Percentiles rank a stretch among this genome's conserved stretches.
Conservation (phyloP, 2,329 filamentous ascomycete species). For the Botrytis aclada region DNA sequence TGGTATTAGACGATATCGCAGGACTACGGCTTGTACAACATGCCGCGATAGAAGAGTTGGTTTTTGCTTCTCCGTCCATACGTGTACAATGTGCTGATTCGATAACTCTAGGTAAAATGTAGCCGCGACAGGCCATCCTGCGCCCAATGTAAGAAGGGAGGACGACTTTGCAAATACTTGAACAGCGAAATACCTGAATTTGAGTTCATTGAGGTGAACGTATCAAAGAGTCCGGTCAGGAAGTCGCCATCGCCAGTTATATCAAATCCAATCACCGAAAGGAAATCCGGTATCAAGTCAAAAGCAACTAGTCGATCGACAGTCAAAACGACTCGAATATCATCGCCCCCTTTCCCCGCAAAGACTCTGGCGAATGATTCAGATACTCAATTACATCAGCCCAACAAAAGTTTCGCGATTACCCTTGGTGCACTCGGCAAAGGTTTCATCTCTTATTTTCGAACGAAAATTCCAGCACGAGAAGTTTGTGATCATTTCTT, state of each 20-base stretch:
- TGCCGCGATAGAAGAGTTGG: conserved; percentile 12
- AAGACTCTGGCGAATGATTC: background rate
- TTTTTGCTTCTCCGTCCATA: background rate
- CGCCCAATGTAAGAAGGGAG: background rate
- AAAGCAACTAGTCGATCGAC: background rate
- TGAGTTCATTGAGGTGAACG: conserved; percentile 8
- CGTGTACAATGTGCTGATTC: background rate
- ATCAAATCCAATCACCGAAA: background rate
- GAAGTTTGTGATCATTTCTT: conserved; percentile 9
- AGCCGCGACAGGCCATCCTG: conserved; percentile 10
- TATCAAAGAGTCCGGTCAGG: background rate
- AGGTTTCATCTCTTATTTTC: background rate
- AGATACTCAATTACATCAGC: background rate
- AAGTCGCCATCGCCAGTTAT: conserved; percentile 1
- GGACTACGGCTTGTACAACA: conserved; percentile 11
- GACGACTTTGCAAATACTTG: conserved; percentile 11
- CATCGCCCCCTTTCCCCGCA: background rate
- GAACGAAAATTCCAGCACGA: background rate
- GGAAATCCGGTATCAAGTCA: background rate
- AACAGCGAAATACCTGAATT: conserved; percentile 15
- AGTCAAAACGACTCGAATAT: background rate
- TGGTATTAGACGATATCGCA: conserved; percentile 11
- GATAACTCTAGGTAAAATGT: conserved; percentile 6
- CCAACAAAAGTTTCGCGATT: background rate
- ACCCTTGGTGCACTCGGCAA: background rate